Conservation (phyloP, 768 basidiomycete species). For the Lepiota venenata region DNA sequence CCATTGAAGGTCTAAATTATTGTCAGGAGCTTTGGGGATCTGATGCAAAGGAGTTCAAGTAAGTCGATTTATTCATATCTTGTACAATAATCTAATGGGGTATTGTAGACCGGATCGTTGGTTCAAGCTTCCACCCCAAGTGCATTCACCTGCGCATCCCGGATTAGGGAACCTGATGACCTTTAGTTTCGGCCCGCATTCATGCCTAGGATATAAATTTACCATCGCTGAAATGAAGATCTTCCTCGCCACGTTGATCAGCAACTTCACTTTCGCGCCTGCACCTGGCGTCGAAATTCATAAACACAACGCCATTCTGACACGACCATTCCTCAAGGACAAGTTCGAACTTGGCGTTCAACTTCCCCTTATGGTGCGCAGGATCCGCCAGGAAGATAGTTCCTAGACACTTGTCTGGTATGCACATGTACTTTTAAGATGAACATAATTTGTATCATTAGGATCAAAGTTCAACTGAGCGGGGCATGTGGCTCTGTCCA, state of each 20-base stretch:
- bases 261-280: constrained; percentile 42
- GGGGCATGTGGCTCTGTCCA: not conserved
- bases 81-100: not conserved
- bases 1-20: constrained; percentile 53
- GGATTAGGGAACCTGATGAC: constrained; percentile 51
- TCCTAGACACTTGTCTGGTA: not conserved
- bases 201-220: constrained; percentile 49
- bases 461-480: not conserved
- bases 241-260: constrained; percentile 42
- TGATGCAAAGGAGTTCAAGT: constrained; percentile 55
- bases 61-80: constrained; percentile 17
- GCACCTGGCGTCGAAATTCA: constrained; percentile 35
- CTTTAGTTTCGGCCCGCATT: constrained; percentile 48
- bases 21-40: constrained; percentile 51
- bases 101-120: constrained; percentile 50
- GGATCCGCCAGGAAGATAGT: constrained; percentile 6
- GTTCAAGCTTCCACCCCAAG: constrained; percentile 34
- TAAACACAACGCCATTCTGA: constrained; percentile 48
- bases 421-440: not conserved
- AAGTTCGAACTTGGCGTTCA: constrained; percentile 36
- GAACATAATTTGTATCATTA: constrained; percentile 1
- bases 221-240: constrained; percentile 47
- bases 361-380: constrained; percentile 29
- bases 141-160: constrained; percentile 34
- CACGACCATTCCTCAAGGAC: constrained; percentile 43